phyloP scores from a whole-genome alignment of 805 yeast species.

The Ogataea wickerhamii region DNA sequence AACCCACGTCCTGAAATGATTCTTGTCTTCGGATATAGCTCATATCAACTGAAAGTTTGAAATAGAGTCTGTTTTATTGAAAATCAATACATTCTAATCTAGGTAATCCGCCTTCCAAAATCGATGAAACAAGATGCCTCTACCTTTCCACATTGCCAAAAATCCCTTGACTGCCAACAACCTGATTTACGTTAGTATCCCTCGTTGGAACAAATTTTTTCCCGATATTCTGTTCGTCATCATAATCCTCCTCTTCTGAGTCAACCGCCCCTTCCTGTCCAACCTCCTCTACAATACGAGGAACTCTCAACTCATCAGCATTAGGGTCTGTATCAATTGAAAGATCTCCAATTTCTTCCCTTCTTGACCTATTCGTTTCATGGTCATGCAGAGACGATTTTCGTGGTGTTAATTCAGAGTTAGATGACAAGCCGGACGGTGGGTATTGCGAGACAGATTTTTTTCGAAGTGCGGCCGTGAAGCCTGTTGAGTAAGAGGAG shows the following conservation, averaged over 20 bases:
- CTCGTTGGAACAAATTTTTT: conserved; percentile 16
- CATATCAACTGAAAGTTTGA: not conserved
- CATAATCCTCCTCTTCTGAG: conserved; percentile 20
- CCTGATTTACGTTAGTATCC: conserved; percentile 11
- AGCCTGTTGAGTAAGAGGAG: conserved; percentile 1
- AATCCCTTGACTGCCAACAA: conserved; percentile 13
- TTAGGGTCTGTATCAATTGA: not conserved
- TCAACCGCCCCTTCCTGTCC: conserved; percentile 14
- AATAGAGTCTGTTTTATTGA: too few species aligned
- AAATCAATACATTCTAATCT: not conserved
- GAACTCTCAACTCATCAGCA: not conserved
- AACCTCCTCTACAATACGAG: not conserved
- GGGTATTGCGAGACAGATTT: conserved; percentile 45
- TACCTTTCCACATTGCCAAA: conserved; percentile 37
- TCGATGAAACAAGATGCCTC: not conserved
- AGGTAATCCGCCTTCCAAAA: not conserved
- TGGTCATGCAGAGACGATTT: conserved; percentile 11
- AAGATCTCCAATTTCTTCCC: not conserved
- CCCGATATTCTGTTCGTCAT: conserved; percentile 12
- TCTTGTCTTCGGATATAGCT: too few species aligned
- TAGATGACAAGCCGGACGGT: conserved; percentile 31
- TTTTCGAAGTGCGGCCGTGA: conserved; percentile 31
- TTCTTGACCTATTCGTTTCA: conserved; percentile 3
- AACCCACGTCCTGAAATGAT: too few species aligned
- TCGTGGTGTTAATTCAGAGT: conserved; percentile 16